Base-by-base conservation (phyloP, 805 yeast genomes). In the Ogataea henricii region DNA sequence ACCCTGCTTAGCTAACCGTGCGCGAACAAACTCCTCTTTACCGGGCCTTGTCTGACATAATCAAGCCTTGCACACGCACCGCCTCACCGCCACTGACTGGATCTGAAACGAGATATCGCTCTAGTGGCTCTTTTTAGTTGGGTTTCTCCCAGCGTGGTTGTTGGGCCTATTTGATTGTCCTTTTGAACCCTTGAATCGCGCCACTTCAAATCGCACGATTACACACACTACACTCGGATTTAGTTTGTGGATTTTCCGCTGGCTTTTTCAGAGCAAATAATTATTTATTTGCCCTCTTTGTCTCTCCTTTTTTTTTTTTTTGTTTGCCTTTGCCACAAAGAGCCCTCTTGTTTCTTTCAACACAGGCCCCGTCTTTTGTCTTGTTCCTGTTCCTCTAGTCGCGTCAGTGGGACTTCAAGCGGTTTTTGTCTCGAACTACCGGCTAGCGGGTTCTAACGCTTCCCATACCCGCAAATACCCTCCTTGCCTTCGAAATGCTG, bases 71-170 rank as follows among this genome's bases (percentile, higher is more conserved):
- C n/a, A n/a, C n/a, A 39, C 20, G 30, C 30, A 30, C 18, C 39
- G 40, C 40, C 40, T 21, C 40, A 36, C 18, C 40, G 40, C 40
- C 40, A n/a, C 27, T 33, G 4, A 13, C 22, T 20, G 38, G 21
- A 20, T 16, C 40, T 30, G 34, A 30, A 30, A 30, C 34, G 34
- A 30, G n/a, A 30, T 30, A 30, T 5, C 32, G 6, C 25, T 22
- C 25, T n/a, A 10, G 27, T 25, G 27, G 27, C 10, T 25, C 27
- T 25, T 25, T 25, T 8, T 25, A n/a, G n/a, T n/a, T n/a, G n/a
- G n/a, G n/a, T n/a, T n/a, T n/a, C n/a, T n/a, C n/a, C n/a, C n/a
- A n/a, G n/a, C n/a, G n/a, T n/a, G n/a, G n/a, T n/a, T n/a, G n/a
- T n/a, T n/a, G n/a, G n/a, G n/a, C n/a, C n/a, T n/a, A n/a, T n/a